A percentile compares a stretch with the other conserved stretches of the same genome.
Evolutionary conservation across 176 grass and related monocot species (phyloP).

Genomic region (Elymus sibiricus): DNA sequence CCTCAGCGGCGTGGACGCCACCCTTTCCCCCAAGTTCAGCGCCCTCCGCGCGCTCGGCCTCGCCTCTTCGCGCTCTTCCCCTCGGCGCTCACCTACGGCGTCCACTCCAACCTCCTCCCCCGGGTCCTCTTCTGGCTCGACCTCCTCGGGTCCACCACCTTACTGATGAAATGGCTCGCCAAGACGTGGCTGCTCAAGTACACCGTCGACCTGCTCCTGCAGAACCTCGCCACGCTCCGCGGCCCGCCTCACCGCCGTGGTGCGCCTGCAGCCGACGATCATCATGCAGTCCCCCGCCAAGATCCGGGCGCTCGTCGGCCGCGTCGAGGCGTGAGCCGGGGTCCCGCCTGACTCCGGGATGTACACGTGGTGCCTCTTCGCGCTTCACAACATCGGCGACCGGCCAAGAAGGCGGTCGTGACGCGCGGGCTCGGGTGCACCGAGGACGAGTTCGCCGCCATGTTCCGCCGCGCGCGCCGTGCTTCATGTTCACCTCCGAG

Average conservation of each 20-base stretch:
- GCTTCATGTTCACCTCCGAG: slow-evolving; percentile 22
- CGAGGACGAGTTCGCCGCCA: slow-evolving; percentile 35
- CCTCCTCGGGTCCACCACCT: slow-evolving; percentile 30
- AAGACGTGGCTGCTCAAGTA: slow-evolving; percentile 26
- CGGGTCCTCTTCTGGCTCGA: slow-evolving; percentile 41
- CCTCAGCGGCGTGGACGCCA: slow-evolving; percentile 33
- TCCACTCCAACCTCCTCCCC: slow-evolving; percentile 34
- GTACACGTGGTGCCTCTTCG: slow-evolving; percentile 16
- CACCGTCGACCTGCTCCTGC: slow-evolving; percentile 18
- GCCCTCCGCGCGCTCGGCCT: slow-evolving; percentile 30
- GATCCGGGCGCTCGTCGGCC: slow-evolving; percentile 1
- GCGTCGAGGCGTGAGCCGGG: neutral
- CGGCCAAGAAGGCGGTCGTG: slow-evolving; percentile 23
- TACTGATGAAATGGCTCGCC: slow-evolving; percentile 42
- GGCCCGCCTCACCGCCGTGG: neutral
- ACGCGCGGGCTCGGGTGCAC: slow-evolving; percentile 12
- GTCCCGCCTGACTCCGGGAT: slow-evolving; percentile 26
- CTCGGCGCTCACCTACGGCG: slow-evolving; percentile 12
- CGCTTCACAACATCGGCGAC: slow-evolving; percentile 15
- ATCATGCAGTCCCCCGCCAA: neutral
- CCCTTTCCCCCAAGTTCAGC: slow-evolving; percentile 28
- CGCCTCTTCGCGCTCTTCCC: slow-evolving; percentile 31
- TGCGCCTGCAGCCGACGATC: neutral
- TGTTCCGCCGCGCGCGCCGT: slow-evolving; percentile 36
- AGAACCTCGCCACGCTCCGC: slow-evolving; percentile 15